Conservation (phyloP, 768 basidiomycete species). For the Favolaschia claudopus region DNA sequence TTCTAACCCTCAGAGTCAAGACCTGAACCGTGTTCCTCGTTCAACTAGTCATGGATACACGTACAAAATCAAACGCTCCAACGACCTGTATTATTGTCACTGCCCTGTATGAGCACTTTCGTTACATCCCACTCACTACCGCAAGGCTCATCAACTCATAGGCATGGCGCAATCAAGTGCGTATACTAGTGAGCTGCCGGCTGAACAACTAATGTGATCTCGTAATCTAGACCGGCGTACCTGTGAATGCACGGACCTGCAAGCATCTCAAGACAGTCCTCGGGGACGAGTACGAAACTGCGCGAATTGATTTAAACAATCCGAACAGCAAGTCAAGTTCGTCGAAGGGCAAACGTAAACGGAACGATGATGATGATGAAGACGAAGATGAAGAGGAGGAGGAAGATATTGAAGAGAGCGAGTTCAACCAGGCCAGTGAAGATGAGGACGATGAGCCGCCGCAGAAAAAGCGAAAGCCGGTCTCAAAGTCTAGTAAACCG, state of each 20-base stretch:
- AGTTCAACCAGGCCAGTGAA: not conserved
- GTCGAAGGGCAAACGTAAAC: not conserved
- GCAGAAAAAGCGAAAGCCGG: conserved; percentile 15
- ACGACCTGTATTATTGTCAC: conserved; percentile 54
- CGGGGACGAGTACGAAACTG: conserved; percentile 55
- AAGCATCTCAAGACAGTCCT: conserved; percentile 54
- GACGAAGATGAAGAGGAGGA: conserved; percentile 13
- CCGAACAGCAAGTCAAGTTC: conserved; percentile 32
- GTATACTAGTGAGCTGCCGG: no score
- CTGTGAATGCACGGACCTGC: conserved; percentile 57
- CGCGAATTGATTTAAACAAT: conserved; percentile 52
- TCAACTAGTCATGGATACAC: conserved; percentile 4
- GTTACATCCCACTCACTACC: not conserved
- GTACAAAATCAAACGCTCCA: conserved; percentile 42
- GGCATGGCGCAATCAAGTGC: no score
- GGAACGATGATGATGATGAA: conserved; percentile 6
- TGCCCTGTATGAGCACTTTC: not conserved
- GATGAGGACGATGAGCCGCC: not conserved
- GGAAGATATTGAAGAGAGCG: not conserved
- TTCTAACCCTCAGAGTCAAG: not conserved
- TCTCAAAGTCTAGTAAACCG: conserved; percentile 11
- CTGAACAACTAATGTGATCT: not conserved
- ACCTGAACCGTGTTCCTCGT: no score
- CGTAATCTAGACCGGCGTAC: conserved; percentile 35
- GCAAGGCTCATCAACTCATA: not conserved